Base-by-base conservation (phyloP, 768 basidiomycete species). In the Naganishia randhawae region DNA sequence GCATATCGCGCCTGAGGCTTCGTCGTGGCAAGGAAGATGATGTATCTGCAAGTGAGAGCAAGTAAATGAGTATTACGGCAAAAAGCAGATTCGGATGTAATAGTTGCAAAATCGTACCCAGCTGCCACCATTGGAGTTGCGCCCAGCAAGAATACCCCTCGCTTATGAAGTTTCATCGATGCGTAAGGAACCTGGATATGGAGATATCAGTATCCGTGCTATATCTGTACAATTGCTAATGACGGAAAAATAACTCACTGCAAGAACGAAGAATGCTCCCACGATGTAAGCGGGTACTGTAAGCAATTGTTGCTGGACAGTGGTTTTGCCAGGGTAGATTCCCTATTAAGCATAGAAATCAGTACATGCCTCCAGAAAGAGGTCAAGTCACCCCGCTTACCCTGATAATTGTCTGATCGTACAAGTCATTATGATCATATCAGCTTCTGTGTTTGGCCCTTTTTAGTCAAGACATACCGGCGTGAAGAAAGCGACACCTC, bases 281-380 rank as follows among this genome's bases (percentile, higher is more conserved):
- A 69, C 68, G 51, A 69, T 64, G 39, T 69, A 69, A 16, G 68
- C 61, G 17, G 68, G 68, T 10, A 73, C 75, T 1, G 75, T 72
- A 25, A 57, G 64, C 25, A 74, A 71, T 62, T 74, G 74, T 2
- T 72, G 50, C n/a, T 69, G 32, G 25, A 74, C 45, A 14, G 66
- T 63, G 6, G 69, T 64, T 35, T 50, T 63, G 35, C 39, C 45
- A 1, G 76, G 76, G 57, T 73, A 77, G 52, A 77, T 70, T 4
- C 70, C 70, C 29, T 61, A 19, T 29, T 5, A 41, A 19, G 37
- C 4, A 41, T 27, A 7, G 7, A 25, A 22, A 22, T 61, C 17
- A 61, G 57, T 29, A 16, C 35, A 1, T 37, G 45, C 11, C 22
- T 16, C 33, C 5, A 19, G 4, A 31, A 61, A 4, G 1, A 7